A percentile compares a stretch with the other conserved stretches of the same genome.
These are phyloP conservation scores for Nothopassalora personata DNA, from an alignment of 2,329 filamentous ascomycete species.

Conservation along the genomic window DNA sequence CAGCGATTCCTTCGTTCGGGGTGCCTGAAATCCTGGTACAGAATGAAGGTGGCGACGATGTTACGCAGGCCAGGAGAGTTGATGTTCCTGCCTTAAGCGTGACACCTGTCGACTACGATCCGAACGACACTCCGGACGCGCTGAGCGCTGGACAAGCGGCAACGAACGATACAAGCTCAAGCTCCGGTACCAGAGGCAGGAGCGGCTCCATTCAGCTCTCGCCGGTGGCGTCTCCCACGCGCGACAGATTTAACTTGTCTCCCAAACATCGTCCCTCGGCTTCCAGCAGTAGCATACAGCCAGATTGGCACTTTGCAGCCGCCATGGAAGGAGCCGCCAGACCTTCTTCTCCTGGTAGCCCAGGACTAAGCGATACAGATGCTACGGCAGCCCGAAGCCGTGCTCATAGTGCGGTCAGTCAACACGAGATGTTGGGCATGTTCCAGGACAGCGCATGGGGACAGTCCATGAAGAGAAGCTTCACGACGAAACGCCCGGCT, in stretches of 20 bases:
- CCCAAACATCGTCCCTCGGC: constrained; percentile 22
- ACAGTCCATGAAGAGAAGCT: constrained; percentile 82
- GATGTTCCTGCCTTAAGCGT: constrained; percentile 30
- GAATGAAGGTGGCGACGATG: constrained; percentile 57
- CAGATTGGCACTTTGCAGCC: constrained; percentile 45
- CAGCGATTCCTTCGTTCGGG: constrained; percentile 68
- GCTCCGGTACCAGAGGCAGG: constrained; percentile 17
- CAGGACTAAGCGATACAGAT: constrained; percentile 18
- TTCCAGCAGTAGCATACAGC: constrained; percentile 29
- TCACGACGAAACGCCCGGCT: constrained; percentile 57
- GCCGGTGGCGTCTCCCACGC: constrained; percentile 17
- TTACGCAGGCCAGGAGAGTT: constrained; percentile 30
- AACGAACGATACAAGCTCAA: constrained; percentile 1
- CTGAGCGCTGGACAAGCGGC: constrained; percentile 20
- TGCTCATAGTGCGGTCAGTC: constrained; percentile 64
- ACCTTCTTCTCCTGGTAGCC: constrained; percentile 26
- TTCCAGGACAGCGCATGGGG: constrained; percentile 89
- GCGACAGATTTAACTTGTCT: constrained; percentile 20
- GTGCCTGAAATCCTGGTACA: constrained; percentile 90
- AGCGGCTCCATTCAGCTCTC: constrained; percentile 31
- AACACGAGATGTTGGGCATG: constrained; percentile 73
- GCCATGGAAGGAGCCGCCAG: constrained; percentile 36
- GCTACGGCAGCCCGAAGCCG: constrained; percentile 45
- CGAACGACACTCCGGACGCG: constrained; percentile 31
- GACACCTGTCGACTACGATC: constrained; percentile 29